phyloP scores from a whole-genome alignment of 441 rosid species.

The Corymbia citriodora region DNA sequence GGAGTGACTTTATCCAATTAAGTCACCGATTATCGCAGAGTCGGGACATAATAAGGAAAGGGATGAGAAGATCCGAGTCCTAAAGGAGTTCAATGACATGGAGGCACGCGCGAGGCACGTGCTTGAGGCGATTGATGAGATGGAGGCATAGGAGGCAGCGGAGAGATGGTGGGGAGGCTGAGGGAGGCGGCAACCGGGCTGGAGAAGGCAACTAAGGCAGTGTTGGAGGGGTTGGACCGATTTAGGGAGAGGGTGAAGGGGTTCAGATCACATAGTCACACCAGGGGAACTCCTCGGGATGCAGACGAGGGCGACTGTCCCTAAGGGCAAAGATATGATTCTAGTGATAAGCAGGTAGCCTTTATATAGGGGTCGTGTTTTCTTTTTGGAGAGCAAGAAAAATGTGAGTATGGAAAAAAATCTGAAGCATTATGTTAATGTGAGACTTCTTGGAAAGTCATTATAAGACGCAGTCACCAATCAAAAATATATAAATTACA shows the following conservation, averaged over 20 bases:
- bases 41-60: background rate
- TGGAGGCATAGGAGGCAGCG: background rate
- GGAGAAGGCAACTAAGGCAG: background rate
- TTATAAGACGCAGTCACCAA: background rate
- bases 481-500: background rate
- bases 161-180: conserved; percentile 3
- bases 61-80: background rate
- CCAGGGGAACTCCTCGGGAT: background rate
- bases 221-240: background rate
- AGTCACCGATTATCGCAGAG: background rate
- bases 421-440: background rate
- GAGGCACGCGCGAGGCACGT: background rate
- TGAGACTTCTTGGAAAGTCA: background rate
- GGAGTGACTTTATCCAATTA: background rate
- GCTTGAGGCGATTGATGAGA: background rate
- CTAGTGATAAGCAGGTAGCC: background rate
- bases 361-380: background rate
- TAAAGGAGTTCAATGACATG: background rate
- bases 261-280: background rate
- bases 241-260: background rate
- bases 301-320: background rate
- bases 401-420: background rate
- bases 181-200: background rate
- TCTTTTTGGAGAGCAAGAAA: background rate
- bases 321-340: background rate